Evolutionary conservation across 345 rosid genomes (phyloP), one percentile per base, ranked within the genome.

Genomic region (Noccaea caerulescens): DNA sequence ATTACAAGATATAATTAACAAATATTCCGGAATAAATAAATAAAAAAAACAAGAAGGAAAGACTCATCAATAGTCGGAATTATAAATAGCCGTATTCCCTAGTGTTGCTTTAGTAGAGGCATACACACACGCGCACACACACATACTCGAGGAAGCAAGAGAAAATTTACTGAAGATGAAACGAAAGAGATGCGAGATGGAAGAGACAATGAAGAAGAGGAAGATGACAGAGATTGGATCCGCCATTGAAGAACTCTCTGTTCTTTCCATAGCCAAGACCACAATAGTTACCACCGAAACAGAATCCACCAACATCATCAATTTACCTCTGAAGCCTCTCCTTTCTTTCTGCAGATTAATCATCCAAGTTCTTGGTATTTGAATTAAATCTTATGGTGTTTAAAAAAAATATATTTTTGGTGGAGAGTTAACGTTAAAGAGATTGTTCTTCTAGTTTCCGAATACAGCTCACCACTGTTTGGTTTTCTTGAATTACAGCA

Each of bases 231-330:
- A 87, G 82, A 69, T 93, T 61, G 84, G 86, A 78, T 82, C 87
- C 36, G 96, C 93, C 81, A 83, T 87, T 77, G 92, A 88, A 77
- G 98, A 90, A 82, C 83, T 93, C 37, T 79, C 90, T 58, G 58
- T 75, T 75, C 74, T 75, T 44, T 70, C 69, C 45, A 83, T 75
- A 75, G 58, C 70, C 10, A 54, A 62, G 44, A 52, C 70, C 5
- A 45, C 84, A 72, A 77, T 82, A 42, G 75, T 43, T 44, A 14
- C 63, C 4, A 82, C 84, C 56, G 76, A 81, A 39, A 63, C 60
- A 38, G 82, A 76, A 20, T 51, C 63, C 53, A 66, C 34, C 65
- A 84, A 45, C 63, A 75, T 57, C 54, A 79, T 77, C 64, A 54
- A 67, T 69, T 62, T 88, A 46, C 91, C 93, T 10, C 81, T 83